Conservation (phyloP, 2,329 filamentous ascomycete genomes). For the Trichoderma hamatum region DNA sequence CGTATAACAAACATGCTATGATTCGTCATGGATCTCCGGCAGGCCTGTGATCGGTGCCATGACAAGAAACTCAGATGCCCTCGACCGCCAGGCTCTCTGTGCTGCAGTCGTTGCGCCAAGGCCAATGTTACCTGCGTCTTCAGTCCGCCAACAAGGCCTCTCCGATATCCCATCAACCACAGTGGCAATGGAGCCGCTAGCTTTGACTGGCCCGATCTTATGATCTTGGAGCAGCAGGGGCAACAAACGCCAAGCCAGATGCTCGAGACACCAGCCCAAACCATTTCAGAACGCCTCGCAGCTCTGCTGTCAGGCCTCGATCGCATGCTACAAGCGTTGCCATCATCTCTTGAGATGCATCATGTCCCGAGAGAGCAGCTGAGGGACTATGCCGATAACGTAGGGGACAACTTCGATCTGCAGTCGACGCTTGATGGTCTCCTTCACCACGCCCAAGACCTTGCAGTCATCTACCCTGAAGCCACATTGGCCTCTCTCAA, state of each 20-base stretch:
- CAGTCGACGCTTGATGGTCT: slow-evolving; percentile 40
- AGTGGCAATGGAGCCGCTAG: background rate
- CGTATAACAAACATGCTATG: background rate
- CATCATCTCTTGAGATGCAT: background rate
- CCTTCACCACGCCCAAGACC: slow-evolving; percentile 40
- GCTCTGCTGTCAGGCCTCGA: slow-evolving; percentile 34
- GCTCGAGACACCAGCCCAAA: slow-evolving; percentile 17
- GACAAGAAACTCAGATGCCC: slow-evolving; percentile 52
- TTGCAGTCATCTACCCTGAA: slow-evolving; percentile 43
- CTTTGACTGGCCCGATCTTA: slow-evolving; percentile 34
- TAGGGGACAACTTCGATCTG: slow-evolving; percentile 34
- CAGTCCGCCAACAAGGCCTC: slow-evolving; percentile 43
- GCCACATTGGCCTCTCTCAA: slow-evolving; percentile 33
- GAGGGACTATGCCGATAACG: slow-evolving; percentile 32
- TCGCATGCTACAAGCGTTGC: slow-evolving; percentile 29
- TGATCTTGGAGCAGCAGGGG: slow-evolving; percentile 25
- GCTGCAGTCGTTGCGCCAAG: slow-evolving; percentile 48
- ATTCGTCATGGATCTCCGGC: slow-evolving; percentile 30
- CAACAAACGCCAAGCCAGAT: background rate
- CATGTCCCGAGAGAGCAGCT: slow-evolving; percentile 35
- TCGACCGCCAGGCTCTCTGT: slow-evolving; percentile 41
- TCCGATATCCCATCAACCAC: slow-evolving; percentile 16
- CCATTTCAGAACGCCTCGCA: slow-evolving; percentile 31
- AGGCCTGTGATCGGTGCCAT: slow-evolving; percentile 51
- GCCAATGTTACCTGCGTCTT: slow-evolving; percentile 47